Conservation (phyloP, 768 basidiomycete species). For the Mycena olivaceomarginata region DNA sequence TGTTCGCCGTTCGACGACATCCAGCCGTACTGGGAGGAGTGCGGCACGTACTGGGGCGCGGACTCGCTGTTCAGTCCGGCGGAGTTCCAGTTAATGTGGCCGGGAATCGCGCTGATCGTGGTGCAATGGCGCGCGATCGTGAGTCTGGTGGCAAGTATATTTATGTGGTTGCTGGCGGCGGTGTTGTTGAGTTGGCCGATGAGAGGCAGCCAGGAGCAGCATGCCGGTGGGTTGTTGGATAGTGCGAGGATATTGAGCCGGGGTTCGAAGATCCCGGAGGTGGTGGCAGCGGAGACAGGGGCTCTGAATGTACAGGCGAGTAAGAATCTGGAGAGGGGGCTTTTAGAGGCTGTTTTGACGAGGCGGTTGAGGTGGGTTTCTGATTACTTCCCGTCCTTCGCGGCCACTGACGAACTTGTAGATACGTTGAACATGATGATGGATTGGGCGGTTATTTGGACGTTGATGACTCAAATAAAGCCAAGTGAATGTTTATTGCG, state of each 20-base stretch:
- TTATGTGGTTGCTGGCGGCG: conserved; percentile 23
- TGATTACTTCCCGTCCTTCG: neutral
- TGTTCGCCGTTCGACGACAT: conserved; percentile 13
- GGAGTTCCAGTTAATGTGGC: neutral
- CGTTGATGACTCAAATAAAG: neutral
- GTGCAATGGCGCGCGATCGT: conserved; percentile 33
- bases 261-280: conserved; percentile 16
- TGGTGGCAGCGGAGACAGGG: conserved; percentile 10
- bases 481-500: too few relatives aligned
- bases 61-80: neutral
- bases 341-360: conserved; percentile 14
- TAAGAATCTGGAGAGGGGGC: neutral
- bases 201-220: neutral
- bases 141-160: conserved; percentile 1
- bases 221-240: conserved; percentile 8
- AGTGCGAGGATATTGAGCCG: conserved; percentile 12
- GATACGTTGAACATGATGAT: conserved; percentile 9
- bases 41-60: neutral
- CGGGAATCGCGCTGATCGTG: conserved; percentile 1
- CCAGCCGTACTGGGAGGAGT: conserved; percentile 14
- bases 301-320: neutral
- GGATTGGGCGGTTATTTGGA: conserved; percentile 24
- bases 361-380: conserved; percentile 13
- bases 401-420: neutral
- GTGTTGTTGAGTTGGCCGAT: neutral